Percentiles rank a stretch among this genome's conserved stretches.
Evolutionary conservation across 805 yeast species (phyloP).

Genomic region (Yamadazyma takamatsuzukensis): DNA sequence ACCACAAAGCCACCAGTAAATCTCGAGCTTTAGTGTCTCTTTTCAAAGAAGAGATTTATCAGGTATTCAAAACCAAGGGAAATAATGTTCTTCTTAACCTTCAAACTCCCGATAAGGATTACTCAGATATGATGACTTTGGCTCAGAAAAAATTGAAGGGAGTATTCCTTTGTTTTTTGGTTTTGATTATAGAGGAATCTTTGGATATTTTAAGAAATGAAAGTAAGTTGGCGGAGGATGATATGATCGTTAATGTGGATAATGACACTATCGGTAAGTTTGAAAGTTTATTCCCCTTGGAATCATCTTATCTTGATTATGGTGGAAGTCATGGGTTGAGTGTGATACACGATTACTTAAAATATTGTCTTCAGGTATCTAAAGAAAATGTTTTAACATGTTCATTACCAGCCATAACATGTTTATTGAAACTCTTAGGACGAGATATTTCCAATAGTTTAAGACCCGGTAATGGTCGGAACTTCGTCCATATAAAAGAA

Average conservation of each 20-base stretch:
- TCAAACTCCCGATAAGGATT: background rate
- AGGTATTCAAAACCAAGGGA: slow-evolving; percentile 14
- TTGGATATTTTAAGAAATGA: slow-evolving; percentile 17
- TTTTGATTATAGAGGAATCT: slow-evolving; percentile 29
- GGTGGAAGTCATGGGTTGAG: background rate
- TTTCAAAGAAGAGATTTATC: slow-evolving; percentile 23
- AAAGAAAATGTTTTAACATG: slow-evolving; percentile 4
- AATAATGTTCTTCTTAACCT: slow-evolving; percentile 3
- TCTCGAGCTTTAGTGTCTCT: slow-evolving; percentile 21
- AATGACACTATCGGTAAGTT: slow-evolving; percentile 13
- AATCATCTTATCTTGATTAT: slow-evolving; percentile 6
- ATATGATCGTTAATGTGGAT: slow-evolving; percentile 3
- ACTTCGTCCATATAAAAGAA: slow-evolving; percentile 2
- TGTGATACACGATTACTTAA: slow-evolving; percentile 4
- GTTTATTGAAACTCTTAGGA: slow-evolving; percentile 21
- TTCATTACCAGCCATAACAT: slow-evolving; percentile 16
- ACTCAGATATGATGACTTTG: background rate
- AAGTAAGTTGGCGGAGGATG: too few species aligned
- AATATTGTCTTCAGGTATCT: background rate
- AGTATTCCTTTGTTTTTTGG: slow-evolving; percentile 26
- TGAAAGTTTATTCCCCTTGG: slow-evolving; percentile 22
- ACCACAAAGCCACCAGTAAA: slow-evolving; percentile 12
- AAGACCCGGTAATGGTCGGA: slow-evolving; percentile 10
- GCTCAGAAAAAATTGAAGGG: slow-evolving; percentile 15
- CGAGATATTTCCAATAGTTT: slow-evolving; percentile 18